Conservation (phyloP, 202 grass and related monocot genomes). For the Alloteropsis angusta region DNA sequence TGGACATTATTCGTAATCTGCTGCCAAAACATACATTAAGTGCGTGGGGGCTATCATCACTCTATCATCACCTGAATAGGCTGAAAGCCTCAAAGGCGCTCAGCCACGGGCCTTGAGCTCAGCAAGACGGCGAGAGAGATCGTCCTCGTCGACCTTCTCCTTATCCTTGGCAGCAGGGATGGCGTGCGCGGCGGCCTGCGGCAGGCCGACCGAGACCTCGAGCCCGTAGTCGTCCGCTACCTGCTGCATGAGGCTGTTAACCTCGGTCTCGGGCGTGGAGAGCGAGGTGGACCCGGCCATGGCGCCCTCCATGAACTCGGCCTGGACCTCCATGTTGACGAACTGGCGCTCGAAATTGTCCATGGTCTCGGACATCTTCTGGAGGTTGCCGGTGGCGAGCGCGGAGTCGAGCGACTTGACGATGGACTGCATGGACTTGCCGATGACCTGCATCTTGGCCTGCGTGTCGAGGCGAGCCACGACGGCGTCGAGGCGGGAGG, state of each 20-base stretch:
- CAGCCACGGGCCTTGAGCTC: constrained; percentile 87
- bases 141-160: constrained; percentile 92
- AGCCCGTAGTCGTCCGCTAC: constrained; percentile 92
- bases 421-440: constrained; percentile 79
- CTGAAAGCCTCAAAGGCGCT: background rate
- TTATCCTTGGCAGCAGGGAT: constrained; percentile 76
- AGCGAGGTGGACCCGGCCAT: constrained; percentile 79
- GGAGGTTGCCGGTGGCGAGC: constrained; percentile 72
- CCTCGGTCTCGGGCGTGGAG: constrained; percentile 92
- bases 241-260: constrained; percentile 95
- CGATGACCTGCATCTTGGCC: constrained; percentile 97
- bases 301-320: constrained; percentile 98
- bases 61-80: constrained; percentile 23
- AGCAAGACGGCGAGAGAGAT: constrained; percentile 60
- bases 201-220: constrained; percentile 78
- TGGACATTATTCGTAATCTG: too few relatives aligned
- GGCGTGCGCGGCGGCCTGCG: constrained; percentile 62
- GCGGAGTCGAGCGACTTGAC: constrained; percentile 81
- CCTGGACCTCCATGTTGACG: constrained; percentile 99
- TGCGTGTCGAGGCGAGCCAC: constrained; percentile 83
- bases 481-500: constrained; percentile 95
- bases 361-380: constrained; percentile 99
- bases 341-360: constrained; percentile 84
- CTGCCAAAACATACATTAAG: too few relatives aligned
- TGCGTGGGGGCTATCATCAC: background rate